These are phyloP conservation scores for Aspergillus unguis DNA, from an alignment of 2,329 filamentous ascomycete genomes.

Conservation along the genomic window DNA sequence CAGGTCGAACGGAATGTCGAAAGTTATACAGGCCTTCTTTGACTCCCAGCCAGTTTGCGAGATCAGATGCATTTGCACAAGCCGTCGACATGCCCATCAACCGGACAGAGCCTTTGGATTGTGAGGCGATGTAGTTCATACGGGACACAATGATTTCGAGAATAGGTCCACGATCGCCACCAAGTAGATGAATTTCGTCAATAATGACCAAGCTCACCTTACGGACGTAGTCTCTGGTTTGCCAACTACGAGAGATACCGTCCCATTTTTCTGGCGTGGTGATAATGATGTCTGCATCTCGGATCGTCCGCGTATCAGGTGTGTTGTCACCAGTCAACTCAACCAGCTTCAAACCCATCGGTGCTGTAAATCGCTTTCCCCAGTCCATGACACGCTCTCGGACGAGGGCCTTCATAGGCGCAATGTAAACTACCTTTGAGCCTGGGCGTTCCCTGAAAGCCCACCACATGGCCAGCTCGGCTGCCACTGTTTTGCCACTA, in stretches of 20 bases:
- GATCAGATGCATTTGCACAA: slow-evolving; percentile 89
- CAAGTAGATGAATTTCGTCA: slow-evolving; percentile 96
- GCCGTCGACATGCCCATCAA: slow-evolving; percentile 99
- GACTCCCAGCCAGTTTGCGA: slow-evolving; percentile 95
- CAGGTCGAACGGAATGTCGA: slow-evolving; percentile 90
- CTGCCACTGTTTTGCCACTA: slow-evolving; percentile 95
- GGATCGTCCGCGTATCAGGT: slow-evolving; percentile 90
- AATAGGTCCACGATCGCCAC: slow-evolving; percentile 93
- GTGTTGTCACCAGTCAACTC: slow-evolving; percentile 98
- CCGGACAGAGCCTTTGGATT: slow-evolving; percentile 83
- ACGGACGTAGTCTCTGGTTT: slow-evolving; percentile 92
- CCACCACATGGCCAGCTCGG: slow-evolving; percentile 99
- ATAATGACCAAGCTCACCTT: slow-evolving; percentile 97
- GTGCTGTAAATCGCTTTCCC: slow-evolving; percentile 73
- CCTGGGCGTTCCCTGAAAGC: slow-evolving; percentile 91
- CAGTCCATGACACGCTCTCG: slow-evolving; percentile 96
- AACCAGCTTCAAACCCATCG: slow-evolving; percentile 84
- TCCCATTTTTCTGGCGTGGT: slow-evolving; percentile 99
- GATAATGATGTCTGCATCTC: slow-evolving; percentile 95
- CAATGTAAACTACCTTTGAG: slow-evolving; percentile 97
- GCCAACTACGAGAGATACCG: slow-evolving; percentile 97
- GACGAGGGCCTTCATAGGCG: slow-evolving; percentile 97
- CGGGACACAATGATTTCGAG: slow-evolving; percentile 88
- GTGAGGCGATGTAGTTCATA: slow-evolving; percentile 98
- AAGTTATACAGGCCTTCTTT: slow-evolving; percentile 97